Conservation (phyloP, 2,329 filamentous ascomycete species). For the Chaetomiaceae sp. region DNA sequence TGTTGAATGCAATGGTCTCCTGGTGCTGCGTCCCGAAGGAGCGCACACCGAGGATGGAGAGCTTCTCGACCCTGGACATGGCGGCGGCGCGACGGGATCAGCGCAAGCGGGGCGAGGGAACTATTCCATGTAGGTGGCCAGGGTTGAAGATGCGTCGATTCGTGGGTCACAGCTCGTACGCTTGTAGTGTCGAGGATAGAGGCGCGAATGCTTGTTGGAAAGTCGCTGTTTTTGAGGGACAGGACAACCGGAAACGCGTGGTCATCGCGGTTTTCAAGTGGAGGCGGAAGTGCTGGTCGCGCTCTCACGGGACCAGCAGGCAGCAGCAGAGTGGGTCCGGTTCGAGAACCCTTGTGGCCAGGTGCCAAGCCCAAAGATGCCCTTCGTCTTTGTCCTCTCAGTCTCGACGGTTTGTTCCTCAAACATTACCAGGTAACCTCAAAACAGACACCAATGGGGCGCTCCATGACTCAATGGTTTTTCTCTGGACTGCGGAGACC, state of each 20-base stretch:
- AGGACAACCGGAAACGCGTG: not conserved
- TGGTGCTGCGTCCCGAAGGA: conserved; percentile 75
- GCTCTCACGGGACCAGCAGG: conserved; percentile 5
- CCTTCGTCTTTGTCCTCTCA: no score
- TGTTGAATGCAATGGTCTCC: conserved; percentile 77
- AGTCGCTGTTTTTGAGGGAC: no score
- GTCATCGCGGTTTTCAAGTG: conserved; percentile 1
- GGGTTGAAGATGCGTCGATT: not conserved
- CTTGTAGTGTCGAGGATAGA: no score
- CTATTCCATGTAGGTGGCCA: conserved; percentile 3
- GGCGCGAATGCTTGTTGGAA: no score
- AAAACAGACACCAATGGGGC: no score
- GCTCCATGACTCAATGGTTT: no score
- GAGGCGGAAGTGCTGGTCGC: not conserved
- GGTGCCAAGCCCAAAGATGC: no score
- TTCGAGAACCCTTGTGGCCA: not conserved
- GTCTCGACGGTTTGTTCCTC: no score
- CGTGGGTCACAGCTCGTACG: no score
- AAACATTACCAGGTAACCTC: no score
- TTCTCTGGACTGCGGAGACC: no score
- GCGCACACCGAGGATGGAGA: conserved; percentile 76
- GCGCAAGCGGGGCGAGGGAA: not conserved
- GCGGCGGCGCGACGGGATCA: not conserved
- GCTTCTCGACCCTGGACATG: conserved; percentile 82
- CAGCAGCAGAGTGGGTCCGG: not conserved